Base-by-base conservation (phyloP, 805 yeast species). In the Metschnikowia henanensis region DNA sequence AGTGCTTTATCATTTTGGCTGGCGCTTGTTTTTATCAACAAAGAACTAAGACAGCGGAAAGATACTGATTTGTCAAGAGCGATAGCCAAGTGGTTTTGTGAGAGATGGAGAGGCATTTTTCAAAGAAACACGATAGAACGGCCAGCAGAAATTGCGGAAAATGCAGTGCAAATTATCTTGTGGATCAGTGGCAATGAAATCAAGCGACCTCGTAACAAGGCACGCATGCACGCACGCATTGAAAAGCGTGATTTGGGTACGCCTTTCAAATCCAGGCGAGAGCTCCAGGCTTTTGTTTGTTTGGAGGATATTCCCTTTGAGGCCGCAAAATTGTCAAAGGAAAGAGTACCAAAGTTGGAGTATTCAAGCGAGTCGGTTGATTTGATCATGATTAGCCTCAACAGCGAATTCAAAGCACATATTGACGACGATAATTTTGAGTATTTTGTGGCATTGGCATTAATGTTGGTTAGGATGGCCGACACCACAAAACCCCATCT, bases 1-100 rank as follows among this genome's bases (percentile, higher is more conserved):
- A 78, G 73, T 37, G 65, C 84, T 3, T 61, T 79, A 22, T 50
- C 57, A 12, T 78, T 84, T 49, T 84, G 91, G 91, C 60, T 67
- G 39, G 51, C 67, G 0, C 49, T 77, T 3, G 59, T 70, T 13
- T 56, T 58, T 3, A 54, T 75, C 8, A 66, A 76, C 15, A 63
- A 61, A 26, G 57, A 56, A 2, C 58, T 67, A 16, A 64, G 63
- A 17, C 56, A 68, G 4, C 57, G 57, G 2, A 60, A 57, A n/a
- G 47, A 62, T 1, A 43, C 63, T 9, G 52, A 55, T 2, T 58
- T 62, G 4, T 41, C 55, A 2, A 17, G 23, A 12, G 69, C 62
- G 37, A 59, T 81, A 0, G 55, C 68, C 7, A 65, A 70, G 9
- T 85, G 92, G 92, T 35, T 80, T 3, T 30, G 62, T 1, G 56